Evolutionary conservation across 108 stramenopile genomes (phyloP).

Genomic region (Nitzschia sp.): DNA sequence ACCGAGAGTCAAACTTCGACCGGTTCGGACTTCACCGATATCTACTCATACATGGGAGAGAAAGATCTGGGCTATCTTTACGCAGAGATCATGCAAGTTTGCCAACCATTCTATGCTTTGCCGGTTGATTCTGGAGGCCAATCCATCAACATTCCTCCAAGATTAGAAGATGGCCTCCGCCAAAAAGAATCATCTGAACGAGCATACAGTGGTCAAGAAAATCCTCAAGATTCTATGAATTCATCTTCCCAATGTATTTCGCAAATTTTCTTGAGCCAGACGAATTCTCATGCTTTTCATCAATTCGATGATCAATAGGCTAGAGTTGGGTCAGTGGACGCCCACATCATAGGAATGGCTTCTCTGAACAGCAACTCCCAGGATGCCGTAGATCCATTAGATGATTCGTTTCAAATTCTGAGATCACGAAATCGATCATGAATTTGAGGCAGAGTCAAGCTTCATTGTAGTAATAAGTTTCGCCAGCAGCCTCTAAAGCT

Average conservation of each 20-base stretch:
- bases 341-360: too few species aligned
- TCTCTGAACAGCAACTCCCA: too few species aligned
- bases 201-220: not conserved
- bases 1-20: not conserved
- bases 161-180: conserved; percentile 5
- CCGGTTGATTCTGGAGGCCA: not conserved
- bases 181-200: not conserved
- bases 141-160: not conserved
- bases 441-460: too few species aligned
- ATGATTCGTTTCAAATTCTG: too few species aligned
- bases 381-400: too few species aligned
- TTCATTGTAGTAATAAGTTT: too few species aligned
- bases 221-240: not conserved
- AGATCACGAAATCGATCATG: too few species aligned
- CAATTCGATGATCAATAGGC: too few species aligned
- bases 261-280: too few species aligned
- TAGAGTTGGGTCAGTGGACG: too few species aligned
- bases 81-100: not conserved
- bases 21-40: not conserved
- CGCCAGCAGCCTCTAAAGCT: too few species aligned
- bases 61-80: not conserved
- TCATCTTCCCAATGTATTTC: not conserved
- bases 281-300: too few species aligned
- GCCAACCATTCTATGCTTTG: conserved; percentile 4
- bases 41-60: not conserved